phyloP scores from a whole-genome alignment of 1,284 basidiomycete genomes.

The Testicularia cyperi region DNA sequence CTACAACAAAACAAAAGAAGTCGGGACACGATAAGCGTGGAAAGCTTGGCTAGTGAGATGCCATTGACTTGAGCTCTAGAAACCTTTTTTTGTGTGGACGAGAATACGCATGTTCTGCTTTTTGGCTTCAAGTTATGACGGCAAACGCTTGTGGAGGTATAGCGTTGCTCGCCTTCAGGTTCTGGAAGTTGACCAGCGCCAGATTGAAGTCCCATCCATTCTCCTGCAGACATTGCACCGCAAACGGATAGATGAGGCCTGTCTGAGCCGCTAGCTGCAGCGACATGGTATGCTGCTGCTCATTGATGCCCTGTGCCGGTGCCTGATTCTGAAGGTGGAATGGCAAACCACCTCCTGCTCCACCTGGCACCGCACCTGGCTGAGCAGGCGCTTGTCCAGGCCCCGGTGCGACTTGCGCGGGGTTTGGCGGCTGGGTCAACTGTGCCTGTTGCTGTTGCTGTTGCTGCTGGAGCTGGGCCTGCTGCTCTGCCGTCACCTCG shows the following conservation, averaged over 20 bases:
- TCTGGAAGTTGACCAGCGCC: slow-evolving; percentile 58
- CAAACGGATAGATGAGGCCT: slow-evolving; percentile 58
- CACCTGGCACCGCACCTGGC: too few species aligned
- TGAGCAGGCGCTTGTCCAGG: not conserved
- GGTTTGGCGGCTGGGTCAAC: not conserved
- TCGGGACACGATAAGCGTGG: too few species aligned
- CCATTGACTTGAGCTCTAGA: too few species aligned
- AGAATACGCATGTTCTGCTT: too few species aligned
- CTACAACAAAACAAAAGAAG: too few species aligned
- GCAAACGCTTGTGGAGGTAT: slow-evolving; percentile 48
- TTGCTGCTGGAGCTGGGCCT: slow-evolving; percentile 11
- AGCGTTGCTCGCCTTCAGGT: slow-evolving; percentile 44
- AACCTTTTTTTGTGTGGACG: too few species aligned
- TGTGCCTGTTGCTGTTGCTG: slow-evolving; percentile 3
- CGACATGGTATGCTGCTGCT: slow-evolving; percentile 58
- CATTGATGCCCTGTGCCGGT: slow-evolving; percentile 37
- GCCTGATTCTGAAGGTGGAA: slow-evolving; percentile 40
- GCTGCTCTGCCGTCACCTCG: slow-evolving; percentile 28
- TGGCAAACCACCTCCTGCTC: slow-evolving; percentile 8
- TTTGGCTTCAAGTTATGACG: slow-evolving; percentile 1
- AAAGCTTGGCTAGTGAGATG: too few species aligned
- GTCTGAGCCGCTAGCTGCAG: slow-evolving; percentile 58
- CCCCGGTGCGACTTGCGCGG: not conserved
- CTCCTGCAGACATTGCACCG: slow-evolving; percentile 60
- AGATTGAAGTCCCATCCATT: slow-evolving; percentile 59